Base-by-base conservation (phyloP, 768 basidiomycete species). In the Trametes coccinea region DNA sequence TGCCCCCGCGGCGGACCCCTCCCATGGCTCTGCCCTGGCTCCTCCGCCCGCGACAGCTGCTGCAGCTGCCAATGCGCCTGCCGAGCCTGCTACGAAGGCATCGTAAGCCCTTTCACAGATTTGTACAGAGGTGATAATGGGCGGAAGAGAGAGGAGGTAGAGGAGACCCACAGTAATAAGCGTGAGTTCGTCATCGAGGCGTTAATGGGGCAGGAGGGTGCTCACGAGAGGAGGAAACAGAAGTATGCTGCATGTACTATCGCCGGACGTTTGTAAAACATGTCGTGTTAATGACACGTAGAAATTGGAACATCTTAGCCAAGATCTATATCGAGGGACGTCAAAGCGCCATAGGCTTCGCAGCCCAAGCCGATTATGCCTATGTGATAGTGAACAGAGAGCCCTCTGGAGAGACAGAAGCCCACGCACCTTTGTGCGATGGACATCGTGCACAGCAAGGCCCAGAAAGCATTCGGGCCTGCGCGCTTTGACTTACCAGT, bases 241-340 rank as follows among this genome's bases (percentile, higher is more conserved):
- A 59, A 59, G 49, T 51, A 33, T 59, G 41, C 49, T 44, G 30
- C 49, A 51, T 59, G 57, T 59, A 59, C 50, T 52, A 30, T 59
- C 43, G 49, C 43, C 43, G 49, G 41, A 45, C 46, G 56, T 30
- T 37, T 59, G 57, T 59, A 59, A 33, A 49, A 49, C 48, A 49
- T 49, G 41, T 16, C 8, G 8, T 39, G 13, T 39, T 13, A 7
- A 8, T 7, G 13, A 43, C 41, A n/a, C 41, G n/a, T 14, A 43
- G 41, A 22, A 43, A 43, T n/a, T 43, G 41, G 41, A 43, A 14
- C n/a, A 43, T 43, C n/a, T 43, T 14, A 43, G 22, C 22, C 22
- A 22, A 22, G 22, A 22, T 22, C 41, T 43, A n/a, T n/a, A 43
- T 14, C 5, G 5, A 8, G 22, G 22, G n/a, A 43, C 7, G 41